Conservation (phyloP, 306 rosid genomes). For the Gastrolobium bilobum region DNA sequence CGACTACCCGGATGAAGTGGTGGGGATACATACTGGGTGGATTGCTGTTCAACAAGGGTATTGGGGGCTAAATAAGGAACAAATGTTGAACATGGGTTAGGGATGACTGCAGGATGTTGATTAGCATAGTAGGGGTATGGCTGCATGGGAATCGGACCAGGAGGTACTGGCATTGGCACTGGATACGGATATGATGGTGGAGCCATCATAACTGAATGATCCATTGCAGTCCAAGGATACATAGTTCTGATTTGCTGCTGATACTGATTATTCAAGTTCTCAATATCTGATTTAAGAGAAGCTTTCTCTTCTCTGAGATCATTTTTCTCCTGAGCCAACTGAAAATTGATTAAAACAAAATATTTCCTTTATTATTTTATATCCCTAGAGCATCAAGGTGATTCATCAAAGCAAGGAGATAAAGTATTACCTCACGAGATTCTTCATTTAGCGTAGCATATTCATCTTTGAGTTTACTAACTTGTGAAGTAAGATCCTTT, state of each 20-base stretch:
- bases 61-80: conserved; percentile 74
- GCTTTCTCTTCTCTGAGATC: conserved; percentile 98
- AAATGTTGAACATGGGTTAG: conserved; percentile 78
- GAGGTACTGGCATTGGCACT: conserved; percentile 75
- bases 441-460: conserved; percentile 72
- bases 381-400: conserved; percentile 16
- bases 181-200: conserved; percentile 86
- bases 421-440: conserved; percentile 78
- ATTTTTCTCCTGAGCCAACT: conserved; percentile 87
- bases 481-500: conserved; percentile 87
- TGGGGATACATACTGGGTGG: conserved; percentile 62
- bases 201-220: conserved; percentile 81
- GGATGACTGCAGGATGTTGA: conserved; percentile 75
- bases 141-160: conserved; percentile 80
- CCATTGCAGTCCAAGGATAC: conserved; percentile 89
- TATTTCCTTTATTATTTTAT: conserved; percentile 25
- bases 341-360: conserved; percentile 48
- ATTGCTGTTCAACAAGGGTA: conserved; percentile 73
- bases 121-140: conserved; percentile 76
- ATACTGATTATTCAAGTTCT: conserved; percentile 77
- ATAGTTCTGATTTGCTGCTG: conserved; percentile 84
- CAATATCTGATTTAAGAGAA: conserved; percentile 84
- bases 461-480: conserved; percentile 77
- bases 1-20: conserved; percentile 61
- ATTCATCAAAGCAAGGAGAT: conserved; percentile 24